Evolutionary conservation across 768 basidiomycete genomes (phyloP).

Genomic region (Tricholoma saponaceum): DNA sequence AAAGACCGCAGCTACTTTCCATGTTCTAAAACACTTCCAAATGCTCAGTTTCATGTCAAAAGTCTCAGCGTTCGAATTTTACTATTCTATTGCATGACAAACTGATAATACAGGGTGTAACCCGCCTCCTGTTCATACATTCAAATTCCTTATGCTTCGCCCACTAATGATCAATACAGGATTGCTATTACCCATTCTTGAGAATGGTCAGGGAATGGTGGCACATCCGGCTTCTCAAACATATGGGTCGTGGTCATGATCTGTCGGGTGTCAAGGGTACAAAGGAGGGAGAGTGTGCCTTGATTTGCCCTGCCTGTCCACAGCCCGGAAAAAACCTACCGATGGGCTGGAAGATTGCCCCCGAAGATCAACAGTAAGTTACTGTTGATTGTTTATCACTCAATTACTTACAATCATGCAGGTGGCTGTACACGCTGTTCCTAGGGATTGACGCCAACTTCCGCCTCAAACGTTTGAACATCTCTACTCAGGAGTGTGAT

Average conservation of each 20-base stretch:
- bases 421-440: no score
- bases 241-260: conserved; percentile 16
- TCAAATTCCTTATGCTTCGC: neutral
- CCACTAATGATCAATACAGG: conserved; percentile 7
- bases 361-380: neutral
- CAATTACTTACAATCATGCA: neutral
- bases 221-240: conserved; percentile 16
- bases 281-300: conserved; percentile 15
- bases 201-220: conserved; percentile 16
- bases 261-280: conserved; percentile 11
- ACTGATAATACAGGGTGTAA: conserved; percentile 8
- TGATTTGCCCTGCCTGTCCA: conserved; percentile 24
- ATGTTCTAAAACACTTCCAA: conserved; percentile 4
- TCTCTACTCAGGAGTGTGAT: conserved; percentile 11
- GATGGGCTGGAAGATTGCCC: conserved; percentile 12
- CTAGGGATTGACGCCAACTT: no score
- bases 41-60: conserved; percentile 11
- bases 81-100: conserved; percentile 2
- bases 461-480: conserved; percentile 15
- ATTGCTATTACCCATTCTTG: conserved; percentile 15
- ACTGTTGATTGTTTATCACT: neutral
- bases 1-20: conserved; percentile 8
- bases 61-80: conserved; percentile 9
- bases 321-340: conserved; percentile 25
- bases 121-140: neutral